Conservation (phyloP, 2,329 filamentous ascomycete species). For the Cladophialophora bantiana region DNA sequence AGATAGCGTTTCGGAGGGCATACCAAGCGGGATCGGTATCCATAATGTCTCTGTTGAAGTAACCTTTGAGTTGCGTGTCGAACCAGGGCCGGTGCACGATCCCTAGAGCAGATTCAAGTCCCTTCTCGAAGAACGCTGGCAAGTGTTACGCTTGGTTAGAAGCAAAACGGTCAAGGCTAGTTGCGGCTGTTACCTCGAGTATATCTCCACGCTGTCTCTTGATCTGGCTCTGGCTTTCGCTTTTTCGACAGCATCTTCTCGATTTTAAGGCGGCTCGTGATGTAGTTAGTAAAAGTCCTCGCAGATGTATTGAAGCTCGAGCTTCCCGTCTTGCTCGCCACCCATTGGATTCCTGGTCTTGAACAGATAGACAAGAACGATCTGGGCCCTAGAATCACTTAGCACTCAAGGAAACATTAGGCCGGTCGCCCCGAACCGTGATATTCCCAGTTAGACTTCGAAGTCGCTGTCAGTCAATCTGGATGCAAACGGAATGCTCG, state of each 20-base stretch:
- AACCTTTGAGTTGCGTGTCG: conserved; percentile 4
- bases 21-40: conserved; percentile 18
- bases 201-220: conserved; percentile 18
- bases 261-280: conserved; percentile 20
- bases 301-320: conserved; percentile 1
- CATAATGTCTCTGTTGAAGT: neutral
- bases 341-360: conserved; percentile 22
- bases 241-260: conserved; percentile 7
- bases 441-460: conserved; percentile 21
- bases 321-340: neutral
- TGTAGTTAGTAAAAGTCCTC: conserved; percentile 6
- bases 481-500: neutral
- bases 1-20: conserved; percentile 20
- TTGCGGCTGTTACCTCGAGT: neutral
- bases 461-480: conserved; percentile 2
- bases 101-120: conserved; percentile 12
- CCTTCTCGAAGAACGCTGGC: conserved; percentile 7
- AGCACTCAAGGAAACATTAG: neutral
- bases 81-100: conserved; percentile 19
- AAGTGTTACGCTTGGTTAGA: neutral
- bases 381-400: conserved; percentile 11
- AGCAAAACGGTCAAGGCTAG: neutral
- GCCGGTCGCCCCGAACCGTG: conserved; percentile 5
- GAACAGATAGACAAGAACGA: conserved; percentile 22
- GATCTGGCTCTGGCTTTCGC: conserved; percentile 18